phyloP scores from a whole-genome alignment of 2,329 filamentous ascomycete species.

The Exophiala viscosa region DNA sequence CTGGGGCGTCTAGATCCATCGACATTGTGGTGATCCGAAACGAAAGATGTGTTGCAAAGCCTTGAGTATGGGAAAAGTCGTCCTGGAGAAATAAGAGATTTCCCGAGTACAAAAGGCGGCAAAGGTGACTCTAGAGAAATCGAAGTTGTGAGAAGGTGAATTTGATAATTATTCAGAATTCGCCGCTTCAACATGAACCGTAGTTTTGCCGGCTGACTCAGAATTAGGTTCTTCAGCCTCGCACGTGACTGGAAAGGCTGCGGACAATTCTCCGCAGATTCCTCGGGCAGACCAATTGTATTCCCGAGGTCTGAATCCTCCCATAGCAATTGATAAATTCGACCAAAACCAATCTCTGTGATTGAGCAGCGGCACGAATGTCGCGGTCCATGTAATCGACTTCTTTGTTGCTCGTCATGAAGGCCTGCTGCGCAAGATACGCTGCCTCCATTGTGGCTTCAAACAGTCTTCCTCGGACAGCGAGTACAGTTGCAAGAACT shows the following conservation, averaged over 20 bases:
- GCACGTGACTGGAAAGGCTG: slow-evolving; percentile 2
- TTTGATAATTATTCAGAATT: slow-evolving; percentile 18
- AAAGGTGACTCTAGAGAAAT: not conserved
- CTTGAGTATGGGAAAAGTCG: not conserved
- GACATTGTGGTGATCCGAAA: slow-evolving; percentile 40
- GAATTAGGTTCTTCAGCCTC: slow-evolving; percentile 6
- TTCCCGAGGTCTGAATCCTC: slow-evolving; percentile 7
- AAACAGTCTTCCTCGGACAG: slow-evolving; percentile 8
- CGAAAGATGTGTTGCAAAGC: not conserved
- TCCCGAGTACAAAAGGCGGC: too few species aligned
- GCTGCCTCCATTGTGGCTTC: slow-evolving; percentile 20
- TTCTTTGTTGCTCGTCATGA: slow-evolving; percentile 21
- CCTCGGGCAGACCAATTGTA: not conserved
- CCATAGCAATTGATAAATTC: not conserved
- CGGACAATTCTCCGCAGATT: not conserved
- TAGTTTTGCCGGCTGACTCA: not conserved
- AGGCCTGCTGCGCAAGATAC: slow-evolving; percentile 27
- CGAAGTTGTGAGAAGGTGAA: slow-evolving; percentile 2
- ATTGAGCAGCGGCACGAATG: slow-evolving; percentile 1
- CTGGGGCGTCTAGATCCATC: slow-evolving; percentile 58
- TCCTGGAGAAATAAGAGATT: not conserved
- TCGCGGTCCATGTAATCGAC: not conserved
- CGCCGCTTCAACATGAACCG: slow-evolving; percentile 1
- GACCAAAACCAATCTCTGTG: not conserved
- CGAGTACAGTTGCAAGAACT: slow-evolving; percentile 6